Conservation (phyloP, 805 yeast species). For the Schwanniomyces occidentalis region DNA sequence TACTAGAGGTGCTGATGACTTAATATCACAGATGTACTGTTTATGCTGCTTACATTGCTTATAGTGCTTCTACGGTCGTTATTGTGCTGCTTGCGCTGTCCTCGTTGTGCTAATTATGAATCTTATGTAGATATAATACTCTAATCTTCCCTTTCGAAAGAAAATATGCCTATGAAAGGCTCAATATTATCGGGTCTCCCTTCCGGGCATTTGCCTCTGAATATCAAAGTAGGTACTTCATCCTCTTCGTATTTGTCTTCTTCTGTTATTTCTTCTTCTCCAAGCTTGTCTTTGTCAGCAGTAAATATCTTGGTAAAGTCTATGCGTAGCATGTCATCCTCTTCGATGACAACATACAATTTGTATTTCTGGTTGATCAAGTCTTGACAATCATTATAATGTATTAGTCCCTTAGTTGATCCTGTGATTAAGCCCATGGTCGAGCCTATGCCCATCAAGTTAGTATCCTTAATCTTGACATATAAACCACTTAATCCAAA, state of each 20-base stretch:
- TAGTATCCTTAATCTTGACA: conserved; percentile 47
- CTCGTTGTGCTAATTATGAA: too few relatives aligned
- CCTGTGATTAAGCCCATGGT: conserved; percentile 61
- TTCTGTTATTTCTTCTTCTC: conserved; percentile 31
- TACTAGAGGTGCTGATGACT: too few relatives aligned
- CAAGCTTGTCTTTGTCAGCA: conserved; percentile 11
- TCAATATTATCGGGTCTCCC: conserved; percentile 53
- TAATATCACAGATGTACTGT: too few relatives aligned
- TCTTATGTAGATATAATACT: not conserved
- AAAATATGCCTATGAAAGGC: conserved; percentile 56
- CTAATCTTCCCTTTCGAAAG: conserved; percentile 46
- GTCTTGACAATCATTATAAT: conserved; percentile 49
- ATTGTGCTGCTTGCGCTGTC: too few relatives aligned
- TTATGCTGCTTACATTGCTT: too few relatives aligned
- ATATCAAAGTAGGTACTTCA: conserved; percentile 48
- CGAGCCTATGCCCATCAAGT: conserved; percentile 54
- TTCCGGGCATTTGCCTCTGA: conserved; percentile 52
- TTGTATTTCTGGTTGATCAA: conserved; percentile 49
- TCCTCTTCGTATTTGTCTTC: conserved; percentile 21
- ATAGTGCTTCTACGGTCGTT: too few relatives aligned
- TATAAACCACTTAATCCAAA: conserved; percentile 55
- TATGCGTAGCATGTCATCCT: conserved; percentile 45
- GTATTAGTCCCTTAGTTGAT: conserved; percentile 47
- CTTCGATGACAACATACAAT: conserved; percentile 49
- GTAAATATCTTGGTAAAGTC: conserved; percentile 48